Conservation (phyloP, 257 asterid species). For the Fraxinus anomala region DNA sequence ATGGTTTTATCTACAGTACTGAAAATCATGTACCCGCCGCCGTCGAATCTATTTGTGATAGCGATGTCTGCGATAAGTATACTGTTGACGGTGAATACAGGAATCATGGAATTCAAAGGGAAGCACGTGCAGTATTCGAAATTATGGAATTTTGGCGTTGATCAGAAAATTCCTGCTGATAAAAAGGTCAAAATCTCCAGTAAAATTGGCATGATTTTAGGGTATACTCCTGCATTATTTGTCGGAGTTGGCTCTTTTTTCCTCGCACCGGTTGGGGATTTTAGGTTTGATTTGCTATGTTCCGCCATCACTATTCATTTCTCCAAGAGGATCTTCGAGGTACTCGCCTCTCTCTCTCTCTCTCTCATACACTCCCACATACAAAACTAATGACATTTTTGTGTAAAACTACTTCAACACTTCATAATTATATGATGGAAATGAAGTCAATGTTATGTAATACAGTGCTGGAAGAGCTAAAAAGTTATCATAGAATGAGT, state of each 20-base stretch:
- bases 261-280: constrained; percentile 37
- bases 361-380: not conserved
- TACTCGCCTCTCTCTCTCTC: not conserved
- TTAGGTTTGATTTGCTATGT: constrained; percentile 50
- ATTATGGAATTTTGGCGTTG: constrained; percentile 27
- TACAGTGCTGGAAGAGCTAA: too few relatives aligned
- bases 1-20: constrained; percentile 35
- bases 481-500: too few relatives aligned
- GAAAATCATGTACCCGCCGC: constrained; percentile 38
- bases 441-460: too few relatives aligned
- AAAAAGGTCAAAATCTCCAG: constrained; percentile 23
- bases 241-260: constrained; percentile 46
- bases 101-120: constrained; percentile 52
- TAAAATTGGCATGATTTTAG: constrained; percentile 48
- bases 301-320: constrained; percentile 59
- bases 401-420: too few relatives aligned
- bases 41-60: constrained; percentile 42
- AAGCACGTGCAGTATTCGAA: constrained; percentile 57
- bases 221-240: constrained; percentile 52
- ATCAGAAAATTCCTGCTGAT: not conserved
- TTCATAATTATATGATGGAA: too few relatives aligned
- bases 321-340: constrained; percentile 73
- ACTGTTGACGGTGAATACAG: constrained; percentile 37
- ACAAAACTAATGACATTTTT: too few relatives aligned
- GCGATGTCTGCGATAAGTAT: constrained; percentile 42